phyloP scores from a whole-genome alignment of 2,329 filamentous ascomycete genomes.

The Bipolaris victoriae region DNA sequence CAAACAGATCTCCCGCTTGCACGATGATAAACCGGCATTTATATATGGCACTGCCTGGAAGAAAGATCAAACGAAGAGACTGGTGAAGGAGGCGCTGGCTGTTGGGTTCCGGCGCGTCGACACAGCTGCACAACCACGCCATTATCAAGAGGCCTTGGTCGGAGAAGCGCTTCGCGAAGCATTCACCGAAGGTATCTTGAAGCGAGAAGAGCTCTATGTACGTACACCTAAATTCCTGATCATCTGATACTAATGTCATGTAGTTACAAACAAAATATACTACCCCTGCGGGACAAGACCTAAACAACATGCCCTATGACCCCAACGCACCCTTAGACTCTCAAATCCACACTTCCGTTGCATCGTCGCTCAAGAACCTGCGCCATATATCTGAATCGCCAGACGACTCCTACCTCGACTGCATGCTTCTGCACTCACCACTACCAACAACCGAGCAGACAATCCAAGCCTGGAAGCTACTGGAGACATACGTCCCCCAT shows the following conservation, averaged over 20 bases:
- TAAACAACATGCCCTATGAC: slow-evolving; percentile 67
- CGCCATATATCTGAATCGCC: slow-evolving; percentile 41
- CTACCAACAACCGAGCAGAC: slow-evolving; percentile 60
- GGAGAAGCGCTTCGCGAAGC: slow-evolving; percentile 69
- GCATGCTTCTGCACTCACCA: slow-evolving; percentile 65
- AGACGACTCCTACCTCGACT: slow-evolving; percentile 61
- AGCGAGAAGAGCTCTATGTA: slow-evolving; percentile 68
- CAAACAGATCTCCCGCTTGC: slow-evolving; percentile 21
- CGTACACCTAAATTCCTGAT: slow-evolving; percentile 24
- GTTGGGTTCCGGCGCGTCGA: slow-evolving; percentile 76
- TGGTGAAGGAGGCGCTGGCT: slow-evolving; percentile 72
- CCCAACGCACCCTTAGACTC: slow-evolving; percentile 62
- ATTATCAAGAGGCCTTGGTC: slow-evolving; percentile 76
- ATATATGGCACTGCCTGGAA: slow-evolving; percentile 92
- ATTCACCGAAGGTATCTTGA: slow-evolving; percentile 64
- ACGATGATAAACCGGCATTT: slow-evolving; percentile 44
- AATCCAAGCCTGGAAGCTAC: slow-evolving; percentile 67
- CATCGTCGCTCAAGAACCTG: slow-evolving; percentile 70
- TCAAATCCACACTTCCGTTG: slow-evolving; percentile 71
- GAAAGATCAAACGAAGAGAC: slow-evolving; percentile 67
- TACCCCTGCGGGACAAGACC: slow-evolving; percentile 66
- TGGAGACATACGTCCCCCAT: slow-evolving; percentile 71
- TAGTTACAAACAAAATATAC: slow-evolving; percentile 87
- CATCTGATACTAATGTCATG: not conserved
- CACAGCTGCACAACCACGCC: slow-evolving; percentile 77